Evolutionary conservation across 345 rosid genomes (phyloP).

Genomic region (Turritis glabra): DNA sequence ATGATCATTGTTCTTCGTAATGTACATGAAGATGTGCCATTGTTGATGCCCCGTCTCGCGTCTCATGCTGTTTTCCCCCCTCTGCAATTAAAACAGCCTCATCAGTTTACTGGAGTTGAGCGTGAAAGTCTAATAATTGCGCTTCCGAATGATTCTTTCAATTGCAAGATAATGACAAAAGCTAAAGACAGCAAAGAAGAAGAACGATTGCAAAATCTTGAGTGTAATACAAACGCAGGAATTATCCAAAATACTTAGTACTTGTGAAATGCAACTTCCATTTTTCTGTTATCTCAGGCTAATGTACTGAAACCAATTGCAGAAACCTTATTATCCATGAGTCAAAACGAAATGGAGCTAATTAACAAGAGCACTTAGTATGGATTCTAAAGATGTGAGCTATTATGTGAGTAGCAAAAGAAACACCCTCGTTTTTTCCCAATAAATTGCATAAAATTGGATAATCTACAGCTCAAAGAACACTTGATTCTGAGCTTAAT

Average conservation of each 20-base stretch:
- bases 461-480: neutral
- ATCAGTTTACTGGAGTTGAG: neutral
- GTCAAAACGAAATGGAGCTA: neutral
- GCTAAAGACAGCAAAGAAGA: neutral
- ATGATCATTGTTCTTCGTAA: neutral
- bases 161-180: neutral
- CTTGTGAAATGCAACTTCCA: neutral
- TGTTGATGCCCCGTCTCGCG: neutral
- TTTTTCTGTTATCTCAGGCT: neutral
- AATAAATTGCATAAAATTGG: neutral
- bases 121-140: neutral
- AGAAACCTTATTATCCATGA: neutral
- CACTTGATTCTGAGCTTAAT: neutral
- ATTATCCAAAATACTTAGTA: neutral
- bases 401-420: neutral
- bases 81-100: neutral
- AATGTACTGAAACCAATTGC: conserved; percentile 3
- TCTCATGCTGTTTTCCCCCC: neutral
- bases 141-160: neutral
- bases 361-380: neutral
- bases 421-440: neutral
- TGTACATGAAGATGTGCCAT: conserved; percentile 24
- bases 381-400: neutral
- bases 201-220: neutral
- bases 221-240: neutral